phyloP scores from a whole-genome alignment of 176 grass and related monocot genomes.

The Rhipidocladum racemiflorum region DNA sequence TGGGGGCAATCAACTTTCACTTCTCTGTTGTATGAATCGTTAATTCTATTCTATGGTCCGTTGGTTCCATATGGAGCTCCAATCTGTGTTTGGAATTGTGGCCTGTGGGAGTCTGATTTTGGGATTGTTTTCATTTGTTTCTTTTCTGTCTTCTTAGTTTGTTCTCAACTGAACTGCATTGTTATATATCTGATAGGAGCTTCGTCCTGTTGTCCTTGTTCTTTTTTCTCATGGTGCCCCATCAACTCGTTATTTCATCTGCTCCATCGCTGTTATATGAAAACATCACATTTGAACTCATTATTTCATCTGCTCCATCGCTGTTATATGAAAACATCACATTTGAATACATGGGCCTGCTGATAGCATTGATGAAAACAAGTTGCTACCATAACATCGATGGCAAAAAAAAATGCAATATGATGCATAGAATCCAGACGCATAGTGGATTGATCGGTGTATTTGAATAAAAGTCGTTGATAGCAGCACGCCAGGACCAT shows the following conservation, averaged over 20 bases:
- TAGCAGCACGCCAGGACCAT: not conserved
- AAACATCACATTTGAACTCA: not conserved
- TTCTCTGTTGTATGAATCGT: not conserved
- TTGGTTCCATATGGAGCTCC: not conserved
- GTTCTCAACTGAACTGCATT: not conserved
- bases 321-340: not conserved
- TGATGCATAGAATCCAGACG: not conserved
- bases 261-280: not conserved
- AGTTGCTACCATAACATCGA: not conserved
- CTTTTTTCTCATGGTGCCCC: not conserved
- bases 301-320: not conserved
- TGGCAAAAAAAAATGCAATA: not conserved
- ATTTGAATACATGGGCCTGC: not conserved
- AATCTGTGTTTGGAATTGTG: not conserved
- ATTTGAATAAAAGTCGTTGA: not conserved
- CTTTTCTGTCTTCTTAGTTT: not conserved
- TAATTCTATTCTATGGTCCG: not conserved
- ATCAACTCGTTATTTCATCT: not conserved
- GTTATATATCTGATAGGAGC: not conserved
- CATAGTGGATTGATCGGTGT: not conserved
- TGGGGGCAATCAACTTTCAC: not conserved
- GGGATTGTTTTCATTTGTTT: not conserved
- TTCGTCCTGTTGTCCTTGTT: not conserved
- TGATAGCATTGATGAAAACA: not conserved
- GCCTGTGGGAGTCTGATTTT: not conserved